Evolutionary conservation across 345 rosid species (phyloP).

Genomic region (Dimocarpus longan): DNA sequence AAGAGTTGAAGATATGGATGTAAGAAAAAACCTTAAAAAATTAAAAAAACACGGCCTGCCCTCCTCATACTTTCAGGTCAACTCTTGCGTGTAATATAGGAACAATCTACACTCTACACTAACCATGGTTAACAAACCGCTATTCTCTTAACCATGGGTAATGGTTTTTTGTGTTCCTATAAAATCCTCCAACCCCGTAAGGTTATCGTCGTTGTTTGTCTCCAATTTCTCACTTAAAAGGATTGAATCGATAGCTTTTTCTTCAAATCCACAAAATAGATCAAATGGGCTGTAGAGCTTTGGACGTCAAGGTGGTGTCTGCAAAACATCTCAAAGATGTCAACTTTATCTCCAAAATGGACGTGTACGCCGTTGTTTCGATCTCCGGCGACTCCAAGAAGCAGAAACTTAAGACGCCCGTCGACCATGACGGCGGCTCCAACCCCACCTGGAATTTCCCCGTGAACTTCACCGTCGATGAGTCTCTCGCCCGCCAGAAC

Average conservation of each 20-base stretch:
- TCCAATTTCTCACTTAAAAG: too few species aligned
- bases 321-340: slow-evolving; percentile 73
- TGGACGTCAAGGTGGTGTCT: slow-evolving; percentile 68
- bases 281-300: slow-evolving; percentile 52
- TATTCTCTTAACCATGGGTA: not conserved
- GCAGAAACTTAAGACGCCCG: slow-evolving; percentile 48
- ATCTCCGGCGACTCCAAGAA: slow-evolving; percentile 52
- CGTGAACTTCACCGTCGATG: slow-evolving; percentile 53
- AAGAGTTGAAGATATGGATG: too few species aligned
- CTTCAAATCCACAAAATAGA: too few species aligned
- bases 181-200: too few species aligned
- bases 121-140: slow-evolving; percentile 4
- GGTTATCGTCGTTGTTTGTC: too few species aligned
- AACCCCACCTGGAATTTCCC: slow-evolving; percentile 75
- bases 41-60: too few species aligned
- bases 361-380: slow-evolving; percentile 66
- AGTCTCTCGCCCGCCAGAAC: slow-evolving; percentile 48
- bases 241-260: too few species aligned
- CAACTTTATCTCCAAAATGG: slow-evolving; percentile 76
- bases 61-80: too few species aligned
- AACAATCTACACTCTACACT: not conserved
- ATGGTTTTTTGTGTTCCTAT: too few species aligned
- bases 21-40: too few species aligned
- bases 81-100: too few species aligned
- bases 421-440: slow-evolving; percentile 50